Conservation (phyloP, 75 land plant species). For the Gnetum montanum region DNA sequence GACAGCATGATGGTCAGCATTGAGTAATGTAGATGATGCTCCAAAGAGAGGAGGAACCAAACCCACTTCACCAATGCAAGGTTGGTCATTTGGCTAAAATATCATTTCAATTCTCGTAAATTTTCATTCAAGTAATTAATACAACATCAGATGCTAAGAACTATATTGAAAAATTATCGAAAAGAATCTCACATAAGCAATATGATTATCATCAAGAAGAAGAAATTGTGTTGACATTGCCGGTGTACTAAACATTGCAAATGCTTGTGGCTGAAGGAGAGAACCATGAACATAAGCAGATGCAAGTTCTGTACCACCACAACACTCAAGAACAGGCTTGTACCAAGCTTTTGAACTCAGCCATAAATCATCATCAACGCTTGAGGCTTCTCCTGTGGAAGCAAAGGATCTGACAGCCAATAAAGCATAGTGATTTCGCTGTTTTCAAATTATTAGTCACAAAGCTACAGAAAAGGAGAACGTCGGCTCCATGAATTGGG, state of each 20-base stretch:
- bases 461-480: no score
- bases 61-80: constrained; percentile 85
- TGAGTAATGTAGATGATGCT: constrained; percentile 64
- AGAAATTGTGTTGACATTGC: constrained; percentile 60
- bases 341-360: constrained; percentile 69
- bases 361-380: constrained; percentile 90
- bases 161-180: background rate
- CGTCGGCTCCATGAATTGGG: no score
- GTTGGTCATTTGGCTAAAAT: constrained; percentile 79
- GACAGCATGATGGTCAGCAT: constrained; percentile 92
- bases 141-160: background rate
- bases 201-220: constrained; percentile 68
- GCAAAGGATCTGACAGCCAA: constrained; percentile 64
- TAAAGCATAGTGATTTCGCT: no score
- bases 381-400: constrained; percentile 89
- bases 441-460: no score
- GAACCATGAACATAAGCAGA: constrained; percentile 62
- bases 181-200: constrained; percentile 61
- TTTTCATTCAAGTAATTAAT: background rate
- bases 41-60: constrained; percentile 63
- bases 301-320: constrained; percentile 94
- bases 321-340: constrained; percentile 75
- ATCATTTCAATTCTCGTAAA: background rate
- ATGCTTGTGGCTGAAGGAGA: constrained; percentile 76
- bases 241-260: constrained; percentile 77